phyloP scores from a whole-genome alignment of 176 grass and related monocot genomes.

The Oropetium thomaeum region DNA sequence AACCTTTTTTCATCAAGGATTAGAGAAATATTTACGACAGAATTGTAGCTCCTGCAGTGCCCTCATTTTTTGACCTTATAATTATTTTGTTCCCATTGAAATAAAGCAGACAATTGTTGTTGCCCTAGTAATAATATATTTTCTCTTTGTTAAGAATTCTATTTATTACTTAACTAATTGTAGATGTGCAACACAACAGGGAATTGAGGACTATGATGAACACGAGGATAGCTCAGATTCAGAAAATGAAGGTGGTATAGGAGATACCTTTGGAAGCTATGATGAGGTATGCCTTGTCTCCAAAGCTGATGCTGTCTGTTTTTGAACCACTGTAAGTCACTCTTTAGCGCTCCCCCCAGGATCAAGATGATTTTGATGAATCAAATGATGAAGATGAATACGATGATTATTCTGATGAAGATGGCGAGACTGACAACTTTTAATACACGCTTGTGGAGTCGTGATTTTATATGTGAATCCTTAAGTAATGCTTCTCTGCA shows the following conservation, averaged over 20 bases:
- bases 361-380: conserved; percentile 58
- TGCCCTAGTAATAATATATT: not conserved
- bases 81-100: not conserved
- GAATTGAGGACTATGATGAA: conserved; percentile 58
- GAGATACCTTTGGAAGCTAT: conserved; percentile 7
- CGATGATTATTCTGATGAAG: conserved; percentile 19
- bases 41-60: not conserved
- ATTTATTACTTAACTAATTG: not conserved
- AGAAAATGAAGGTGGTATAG: conserved; percentile 21
- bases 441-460: conserved; percentile 17
- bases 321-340: conserved; percentile 11
- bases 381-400: conserved; percentile 50
- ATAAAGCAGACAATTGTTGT: not conserved
- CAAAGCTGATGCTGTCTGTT: not conserved
- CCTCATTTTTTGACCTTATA: not conserved
- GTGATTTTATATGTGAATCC: conserved; percentile 17
- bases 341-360: conserved; percentile 17
- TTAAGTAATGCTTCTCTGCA: not conserved
- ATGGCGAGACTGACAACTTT: conserved; percentile 5
- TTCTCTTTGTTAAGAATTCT: not conserved
- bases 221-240: conserved; percentile 47
- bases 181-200: conserved; percentile 51
- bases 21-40: not conserved
- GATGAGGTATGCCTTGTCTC: conserved; percentile 37
- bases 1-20: not conserved